Base-by-base conservation (phyloP, 768 basidiomycete genomes). In the Macrolepiota fuliginosa region DNA sequence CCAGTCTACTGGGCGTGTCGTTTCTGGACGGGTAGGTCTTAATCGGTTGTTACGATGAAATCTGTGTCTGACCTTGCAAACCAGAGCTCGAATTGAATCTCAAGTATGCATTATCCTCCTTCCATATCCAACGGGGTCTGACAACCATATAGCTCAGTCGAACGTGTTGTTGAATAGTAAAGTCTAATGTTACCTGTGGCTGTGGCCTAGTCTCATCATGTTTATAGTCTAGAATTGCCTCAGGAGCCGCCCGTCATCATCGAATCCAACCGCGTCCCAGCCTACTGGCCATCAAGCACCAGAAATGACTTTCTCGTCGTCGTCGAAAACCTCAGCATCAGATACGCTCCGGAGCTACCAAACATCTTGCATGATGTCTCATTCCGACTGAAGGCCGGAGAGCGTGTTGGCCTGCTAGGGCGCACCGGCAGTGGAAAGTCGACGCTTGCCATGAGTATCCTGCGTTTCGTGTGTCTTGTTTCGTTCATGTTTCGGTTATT, bases 141-240 rank as follows among this genome's bases (percentile, higher is more conserved):
- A 54, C 50, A 54, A 19, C 64, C 12, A 47, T 51, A 2, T 13
- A 92, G 91, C 76, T 90, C 92, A 12, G 92, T 96, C 4, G 94
- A 98, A 72, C 90, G 95, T 62, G 82, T 96, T 13, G 86, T 93
- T 6, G 94, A 96, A 78, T 96, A 96, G 77, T 85, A 62, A 65
- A 77, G 65, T 19, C 22, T 19, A 25, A 24, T 49, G 12, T 11
- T 27, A n/a, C 25, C 15, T 12, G 10, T 24, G 24, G 12, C 3
- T 50, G 7, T 10, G 12, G 13, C 47, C 11, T 24, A 2, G 12
- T 11, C 22, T 25, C 3, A 39, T 25, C 47, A 4, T 37, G 36
- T 49, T 40, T 45, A 6, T 42, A 80, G 79, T 65, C 74, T 96
- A 25, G 84, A 92, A 55, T 80, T 97, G 4, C 93, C 93, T 0